phyloP scores from a whole-genome alignment of 108 stramenopile species.

The Cyclostephanos tholiformis region DNA sequence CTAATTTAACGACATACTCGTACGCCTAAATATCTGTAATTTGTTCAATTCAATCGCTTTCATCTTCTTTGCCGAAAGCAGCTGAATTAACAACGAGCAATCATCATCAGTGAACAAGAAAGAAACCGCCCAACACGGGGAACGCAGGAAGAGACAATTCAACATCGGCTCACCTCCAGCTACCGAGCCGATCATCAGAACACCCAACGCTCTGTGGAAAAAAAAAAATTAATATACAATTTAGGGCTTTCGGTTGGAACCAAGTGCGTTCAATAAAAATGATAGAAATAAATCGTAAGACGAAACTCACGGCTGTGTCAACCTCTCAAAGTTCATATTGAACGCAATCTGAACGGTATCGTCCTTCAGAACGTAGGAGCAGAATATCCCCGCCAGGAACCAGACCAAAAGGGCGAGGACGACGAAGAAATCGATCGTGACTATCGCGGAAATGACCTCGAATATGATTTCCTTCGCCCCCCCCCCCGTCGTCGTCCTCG shows the following conservation, averaged over 20 bases:
- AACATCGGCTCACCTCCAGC: slow-evolving; percentile 54
- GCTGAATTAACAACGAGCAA: not conserved
- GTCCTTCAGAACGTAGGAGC: slow-evolving; percentile 73
- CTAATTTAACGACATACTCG: not conserved
- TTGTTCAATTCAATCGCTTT: slow-evolving; percentile 12
- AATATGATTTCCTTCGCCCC: slow-evolving; percentile 49
- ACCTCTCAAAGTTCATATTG: slow-evolving; percentile 67
- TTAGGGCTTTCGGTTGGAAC: not conserved
- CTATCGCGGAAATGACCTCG: slow-evolving; percentile 77
- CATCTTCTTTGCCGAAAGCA: slow-evolving; percentile 40
- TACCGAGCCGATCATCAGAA: slow-evolving; percentile 85
- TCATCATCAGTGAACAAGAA: not conserved
- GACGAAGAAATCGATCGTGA: slow-evolving; percentile 93
- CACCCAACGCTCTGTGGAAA: slow-evolving; percentile 69
- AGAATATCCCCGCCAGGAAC: slow-evolving; percentile 90
- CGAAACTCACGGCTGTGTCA: slow-evolving; percentile 39
- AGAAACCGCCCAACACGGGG: not conserved
- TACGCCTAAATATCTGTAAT: not conserved
- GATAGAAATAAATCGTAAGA: not conserved
- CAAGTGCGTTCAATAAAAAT: not conserved
- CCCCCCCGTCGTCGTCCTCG: slow-evolving; percentile 12
- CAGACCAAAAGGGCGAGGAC: slow-evolving; percentile 83
- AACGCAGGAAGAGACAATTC: not conserved
- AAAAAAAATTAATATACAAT: too few species aligned
- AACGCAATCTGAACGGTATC: slow-evolving; percentile 91